Evolutionary conservation across 495 filamentous ascomycete species (phyloP).

Genomic region (Xylaria telfairii): DNA sequence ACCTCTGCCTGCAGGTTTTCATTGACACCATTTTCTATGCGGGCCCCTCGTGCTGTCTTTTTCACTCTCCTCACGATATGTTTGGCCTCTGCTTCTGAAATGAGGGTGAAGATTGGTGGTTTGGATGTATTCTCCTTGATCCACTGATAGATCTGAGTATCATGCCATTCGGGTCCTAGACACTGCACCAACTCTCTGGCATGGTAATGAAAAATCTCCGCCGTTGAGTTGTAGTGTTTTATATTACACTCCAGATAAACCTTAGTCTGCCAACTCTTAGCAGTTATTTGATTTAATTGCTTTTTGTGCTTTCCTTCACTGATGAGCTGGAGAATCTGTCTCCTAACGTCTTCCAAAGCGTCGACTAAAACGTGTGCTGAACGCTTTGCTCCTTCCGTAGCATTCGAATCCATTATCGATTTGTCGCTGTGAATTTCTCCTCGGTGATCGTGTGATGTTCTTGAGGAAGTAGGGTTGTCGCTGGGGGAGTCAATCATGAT

Average conservation of each 20-base stretch:
- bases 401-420: not conserved
- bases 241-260: constrained; percentile 46
- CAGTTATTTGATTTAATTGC: constrained; percentile 29
- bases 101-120: constrained; percentile 30
- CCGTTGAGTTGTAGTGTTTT: constrained; percentile 28
- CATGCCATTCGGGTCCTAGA: constrained; percentile 41
- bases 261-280: constrained; percentile 31
- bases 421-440: not conserved
- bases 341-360: constrained; percentile 29
- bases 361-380: constrained; percentile 27
- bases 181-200: constrained; percentile 37
- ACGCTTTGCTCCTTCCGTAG: not conserved
- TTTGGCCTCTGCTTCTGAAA: constrained; percentile 34
- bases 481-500: constrained; percentile 19
- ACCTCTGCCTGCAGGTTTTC: constrained; percentile 26
- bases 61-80: constrained; percentile 41
- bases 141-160: constrained; percentile 38
- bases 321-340: constrained; percentile 24
- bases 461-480: constrained; percentile 16
- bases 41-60: constrained; percentile 13
- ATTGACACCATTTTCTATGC: constrained; percentile 28
- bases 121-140: constrained; percentile 28
- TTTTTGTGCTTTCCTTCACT: constrained; percentile 33
- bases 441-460: not conserved
- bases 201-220: constrained; percentile 44